Base-by-base conservation (phyloP, 2,329 filamentous ascomycete species). In the Alternaria brassicicola region DNA sequence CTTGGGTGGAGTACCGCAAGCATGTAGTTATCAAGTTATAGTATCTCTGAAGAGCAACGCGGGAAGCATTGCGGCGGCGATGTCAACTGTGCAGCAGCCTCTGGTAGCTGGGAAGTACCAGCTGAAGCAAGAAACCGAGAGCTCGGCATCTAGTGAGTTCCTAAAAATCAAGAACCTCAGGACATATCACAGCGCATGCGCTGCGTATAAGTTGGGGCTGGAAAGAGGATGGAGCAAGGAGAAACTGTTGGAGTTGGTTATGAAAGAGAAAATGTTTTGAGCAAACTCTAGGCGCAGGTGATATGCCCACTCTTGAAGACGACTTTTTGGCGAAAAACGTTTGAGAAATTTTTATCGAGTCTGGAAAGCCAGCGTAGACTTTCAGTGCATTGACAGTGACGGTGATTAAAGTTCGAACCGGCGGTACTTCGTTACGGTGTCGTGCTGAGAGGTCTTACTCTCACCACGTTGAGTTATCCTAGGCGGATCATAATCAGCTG, bases 151-250 rank as follows among this genome's bases (percentile, higher is more conserved):
- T 4, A 54, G 31, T 9, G 42, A 54, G 25, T 26, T 54, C 6
- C 19, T 54, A 2, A 54, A 54, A 25, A 54, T 54, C 19, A 25
- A 54, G 3, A 17, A 41, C 17, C 51, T 54, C 25, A 17, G 33
- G 1, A 39, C n/a, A 8, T 54, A 54, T 17, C 17, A 15, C 25
- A 35, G 36, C 17, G 51, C 51, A 25, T 54, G 51, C 28, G 31
- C 31, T 2, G 51, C 33, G 9, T 54, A 47, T 9, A 39, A 31
- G 2, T n/a, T 17, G 15, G 42, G 31, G 21, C 25, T 47, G 42
- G 36, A 46, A 39, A 35, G 25, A 17, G 51, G 51, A 4, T 54
- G 51, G 42, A 54, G 42, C 25, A 39, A 47, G 19, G 42, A 47
- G 42, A 25, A 15, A 5, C n/a, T 47, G 2, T 15, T 54, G 23